These are phyloP conservation scores for Tylopilus cervinicoccineus DNA, from an alignment of 768 basidiomycete species.

Conservation along the genomic window DNA sequence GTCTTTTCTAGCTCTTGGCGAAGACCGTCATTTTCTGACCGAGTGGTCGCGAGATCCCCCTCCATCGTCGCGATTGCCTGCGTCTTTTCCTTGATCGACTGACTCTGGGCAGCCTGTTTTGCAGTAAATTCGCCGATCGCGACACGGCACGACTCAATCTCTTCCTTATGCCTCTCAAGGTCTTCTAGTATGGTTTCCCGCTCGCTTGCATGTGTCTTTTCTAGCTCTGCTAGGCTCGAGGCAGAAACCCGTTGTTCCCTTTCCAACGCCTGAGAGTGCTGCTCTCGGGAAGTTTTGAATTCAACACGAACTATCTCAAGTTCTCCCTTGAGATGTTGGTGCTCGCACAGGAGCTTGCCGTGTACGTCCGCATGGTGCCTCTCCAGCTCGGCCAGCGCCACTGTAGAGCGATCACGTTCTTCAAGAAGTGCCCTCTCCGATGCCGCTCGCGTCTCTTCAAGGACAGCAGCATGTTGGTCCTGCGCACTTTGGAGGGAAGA, in stretches of 20 bases:
- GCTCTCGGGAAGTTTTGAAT: constrained; percentile 25
- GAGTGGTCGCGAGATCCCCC: constrained; percentile 41
- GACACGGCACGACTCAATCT: constrained; percentile 49
- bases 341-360: constrained; percentile 36
- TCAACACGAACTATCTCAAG: constrained; percentile 54
- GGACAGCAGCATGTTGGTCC: constrained; percentile 30
- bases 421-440: constrained; percentile 36
- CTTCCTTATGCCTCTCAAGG: constrained; percentile 45
- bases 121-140: constrained; percentile 39
- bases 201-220: constrained; percentile 19
- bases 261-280: constrained; percentile 19
- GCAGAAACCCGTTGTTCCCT: constrained; percentile 27
- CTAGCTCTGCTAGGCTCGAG: constrained; percentile 16
- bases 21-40: constrained; percentile 42
- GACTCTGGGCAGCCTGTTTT: constrained; percentile 42
- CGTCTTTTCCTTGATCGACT: constrained; percentile 48
- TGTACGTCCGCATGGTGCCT: constrained; percentile 46
- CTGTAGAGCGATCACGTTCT: constrained; percentile 45
- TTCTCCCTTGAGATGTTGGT: constrained; percentile 42
- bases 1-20: constrained; percentile 41
- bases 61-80: constrained; percentile 45
- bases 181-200: constrained; percentile 39
- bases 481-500: constrained; percentile 36
- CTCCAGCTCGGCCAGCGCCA: constrained; percentile 47
- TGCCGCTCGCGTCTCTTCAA: constrained; percentile 36